A percentile compares a stretch with the other conserved stretches of the same genome.
Evolutionary conservation across 2,329 filamentous ascomycete species (phyloP).

Genomic region (Nannizziopsis arthrosporioides): DNA sequence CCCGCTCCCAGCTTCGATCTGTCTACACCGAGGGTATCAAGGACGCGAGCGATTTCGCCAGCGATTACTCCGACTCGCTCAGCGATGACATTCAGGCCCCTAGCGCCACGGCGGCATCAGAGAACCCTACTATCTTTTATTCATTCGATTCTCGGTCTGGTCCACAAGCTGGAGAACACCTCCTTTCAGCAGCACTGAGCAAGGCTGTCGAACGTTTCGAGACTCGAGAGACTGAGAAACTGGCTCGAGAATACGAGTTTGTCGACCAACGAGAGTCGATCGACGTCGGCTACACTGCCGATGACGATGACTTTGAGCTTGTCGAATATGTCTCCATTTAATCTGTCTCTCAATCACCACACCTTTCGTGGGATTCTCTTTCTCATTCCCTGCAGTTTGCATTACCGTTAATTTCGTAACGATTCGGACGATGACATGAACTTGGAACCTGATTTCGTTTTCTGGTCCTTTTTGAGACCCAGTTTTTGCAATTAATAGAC

Average conservation of each 20-base stretch:
- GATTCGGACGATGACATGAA: background rate
- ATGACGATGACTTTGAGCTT: slow-evolving; percentile 24
- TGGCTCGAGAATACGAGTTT: slow-evolving; percentile 51
- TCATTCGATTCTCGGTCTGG: slow-evolving; percentile 42
- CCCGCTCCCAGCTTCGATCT: slow-evolving; percentile 20
- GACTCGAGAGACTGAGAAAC: slow-evolving; percentile 48
- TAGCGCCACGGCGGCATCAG: slow-evolving; percentile 35
- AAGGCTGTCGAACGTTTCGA: slow-evolving; percentile 51
- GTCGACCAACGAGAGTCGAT: slow-evolving; percentile 31
- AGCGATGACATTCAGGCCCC: slow-evolving; percentile 20
- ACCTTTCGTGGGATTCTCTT: background rate
- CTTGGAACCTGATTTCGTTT: background rate
- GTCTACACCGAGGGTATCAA: slow-evolving; percentile 27
- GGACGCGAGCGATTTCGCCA: slow-evolving; percentile 23
- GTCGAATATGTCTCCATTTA: background rate
- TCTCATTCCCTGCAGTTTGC: background rate
- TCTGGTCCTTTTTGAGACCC: background rate
- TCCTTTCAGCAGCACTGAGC: slow-evolving; percentile 45
- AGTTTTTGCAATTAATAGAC: background rate
- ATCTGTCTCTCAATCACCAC: background rate
- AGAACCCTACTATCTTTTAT: slow-evolving; percentile 41
- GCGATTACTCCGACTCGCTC: slow-evolving; percentile 22
- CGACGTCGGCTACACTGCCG: slow-evolving; percentile 23
- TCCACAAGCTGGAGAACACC: slow-evolving; percentile 44
- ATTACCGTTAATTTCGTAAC: background rate